Evolutionary conservation across 192 early-diverging fungal genomes (phyloP).

Genomic region (Radiomyces spectabilis): DNA sequence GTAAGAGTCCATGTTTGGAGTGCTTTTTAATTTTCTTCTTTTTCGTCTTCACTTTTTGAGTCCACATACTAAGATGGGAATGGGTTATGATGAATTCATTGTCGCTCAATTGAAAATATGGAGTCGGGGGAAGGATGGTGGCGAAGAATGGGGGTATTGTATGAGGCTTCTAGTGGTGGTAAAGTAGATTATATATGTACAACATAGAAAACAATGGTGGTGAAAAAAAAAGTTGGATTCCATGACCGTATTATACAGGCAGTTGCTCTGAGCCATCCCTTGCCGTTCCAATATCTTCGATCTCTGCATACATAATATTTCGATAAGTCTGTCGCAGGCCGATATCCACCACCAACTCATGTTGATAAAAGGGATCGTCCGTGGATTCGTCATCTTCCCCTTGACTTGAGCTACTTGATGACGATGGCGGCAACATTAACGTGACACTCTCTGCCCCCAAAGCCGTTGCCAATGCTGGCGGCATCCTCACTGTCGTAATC

Average conservation of each 20-base stretch:
- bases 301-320: slow-evolving; percentile 23
- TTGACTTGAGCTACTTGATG: background rate
- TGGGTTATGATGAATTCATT: background rate
- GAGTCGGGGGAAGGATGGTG: no score
- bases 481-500: background rate
- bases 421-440: slow-evolving; percentile 9
- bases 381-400: background rate
- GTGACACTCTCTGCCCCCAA: slow-evolving; percentile 9
- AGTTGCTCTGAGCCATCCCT: slow-evolving; percentile 13
- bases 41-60: no score
- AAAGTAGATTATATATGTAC: background rate
- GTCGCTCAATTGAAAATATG: no score
- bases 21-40: no score
- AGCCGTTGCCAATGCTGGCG: slow-evolving; percentile 5
- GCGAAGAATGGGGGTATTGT: no score
- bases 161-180: background rate
- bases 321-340: slow-evolving; percentile 13
- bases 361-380: slow-evolving; percentile 14
- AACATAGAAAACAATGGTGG: no score
- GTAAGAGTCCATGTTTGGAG: no score
- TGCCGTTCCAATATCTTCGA: slow-evolving; percentile 10
- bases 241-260: slow-evolving; percentile 3
- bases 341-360: slow-evolving; percentile 21
- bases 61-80: no score
- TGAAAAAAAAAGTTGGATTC: no score